Base-by-base conservation (phyloP, 768 basidiomycete species). In the Mycena belliarum region DNA sequence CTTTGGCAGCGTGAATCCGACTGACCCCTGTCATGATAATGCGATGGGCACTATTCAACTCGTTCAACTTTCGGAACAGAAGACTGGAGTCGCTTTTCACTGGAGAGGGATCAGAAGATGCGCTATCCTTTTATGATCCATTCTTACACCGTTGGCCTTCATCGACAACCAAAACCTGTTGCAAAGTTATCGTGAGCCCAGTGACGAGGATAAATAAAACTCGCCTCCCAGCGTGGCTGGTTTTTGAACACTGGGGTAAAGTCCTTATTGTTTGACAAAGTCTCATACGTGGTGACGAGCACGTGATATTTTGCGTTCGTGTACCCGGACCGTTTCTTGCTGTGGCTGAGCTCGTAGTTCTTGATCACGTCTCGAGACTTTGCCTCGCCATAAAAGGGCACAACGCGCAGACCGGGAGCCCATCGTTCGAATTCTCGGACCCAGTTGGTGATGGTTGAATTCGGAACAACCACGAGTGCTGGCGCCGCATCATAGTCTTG, bases 391-490 rank as follows among this genome's bases (percentile, higher is more conserved):
- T 87, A 86, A 71, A 87, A 96, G 0, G 93, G 91, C 23, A 95
- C 92, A 42, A 91, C 93, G n/a, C 81, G 68, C 9, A 87, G 76
- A 38, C 75, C 71, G 0, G 91, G 91, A 0, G 90, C 88, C 83
- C 91, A 93, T 57, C 88, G 84, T 65, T 91, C 88, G 62, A 98
- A 93, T 69, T 99, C 97, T 32, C 97, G 81, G 15, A 96, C 84
- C 96, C 95, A 97, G 64, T 93, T 97, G 6, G 88, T 88, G 61
- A 98, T 89, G 0, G 95, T 97, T 14, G 95, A 96, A 68, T 99
- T 97, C 1, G 97, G 97, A 6, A 98, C 97, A 6, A 97, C 87
- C 12, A 99, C 86, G 15, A 99, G 81, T 35, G 85, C 87, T 4
- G 97, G 97, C 52, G 79, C 88, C 0, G 86, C 86, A 2, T 82